Evolutionary conservation across 225 moss, liverwort and hornwort species (phyloP), one percentile per base, ranked within the genome.

Genomic region (Anthoceros angustus): DNA sequence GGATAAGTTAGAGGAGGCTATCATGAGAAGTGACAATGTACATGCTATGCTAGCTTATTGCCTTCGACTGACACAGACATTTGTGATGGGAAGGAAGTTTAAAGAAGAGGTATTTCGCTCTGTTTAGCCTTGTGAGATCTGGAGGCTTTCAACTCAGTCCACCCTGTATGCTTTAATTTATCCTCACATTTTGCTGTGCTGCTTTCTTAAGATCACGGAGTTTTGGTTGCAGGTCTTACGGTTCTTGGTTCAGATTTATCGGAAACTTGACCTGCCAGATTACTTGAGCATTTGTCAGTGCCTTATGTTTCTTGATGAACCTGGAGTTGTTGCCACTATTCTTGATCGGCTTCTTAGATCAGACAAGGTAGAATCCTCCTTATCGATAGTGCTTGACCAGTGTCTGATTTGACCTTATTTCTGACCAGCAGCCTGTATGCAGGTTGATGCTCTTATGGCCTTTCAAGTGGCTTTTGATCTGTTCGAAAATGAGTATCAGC

Each of bases 391-490:
- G 0, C 12, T 10, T 43, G 21, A 12, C 66, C 20, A 42, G 0
- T 5, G 40, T n/a, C 66, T 14, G 42, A 0, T 64, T 67, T 7
- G 23, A 16, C 46, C 23, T 21, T 38, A 21, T 7, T 9, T 7
- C 24, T 24, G 26, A 40, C 25, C 15, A 25, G 24, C 26, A 21
- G n/a, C 38, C 7, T 41, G 46, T 61, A 18, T 42, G n/a, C 77
- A 81, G n/a, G 79, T 74, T 6, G 91, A 91, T 61, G 92, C 87
- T 0, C 61, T 98, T 12, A 68, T 86, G 70, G 92, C 95, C 8
- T 92, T 88, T 77, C 95, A 98, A 83, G 88, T 98, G 1, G 91
- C 95, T 39, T 91, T 98, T 14, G 95, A 98, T 70, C 74, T 98
- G 25, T 92, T 98, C 32, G 95, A 92, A 66, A 98, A 98, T 11